phyloP scores from a whole-genome alignment of 805 yeast genomes.

The Middelhovenomyces tepae region DNA sequence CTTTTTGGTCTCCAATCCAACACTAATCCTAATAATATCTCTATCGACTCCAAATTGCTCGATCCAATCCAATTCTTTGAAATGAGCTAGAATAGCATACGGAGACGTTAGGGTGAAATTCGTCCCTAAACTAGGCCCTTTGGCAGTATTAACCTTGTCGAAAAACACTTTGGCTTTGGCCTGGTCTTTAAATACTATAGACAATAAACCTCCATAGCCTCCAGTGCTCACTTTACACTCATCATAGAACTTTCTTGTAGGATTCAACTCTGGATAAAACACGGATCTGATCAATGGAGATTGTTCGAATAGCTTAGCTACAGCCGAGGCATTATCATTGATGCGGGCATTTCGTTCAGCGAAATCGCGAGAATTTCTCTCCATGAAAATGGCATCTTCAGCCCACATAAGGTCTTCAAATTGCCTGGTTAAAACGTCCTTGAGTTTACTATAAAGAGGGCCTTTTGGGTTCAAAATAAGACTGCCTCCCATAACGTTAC shows the following conservation, averaged over 20 bases:
- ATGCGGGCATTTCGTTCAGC: conserved; percentile 44
- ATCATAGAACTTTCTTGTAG: conserved; percentile 60
- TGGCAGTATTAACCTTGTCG: conserved; percentile 58
- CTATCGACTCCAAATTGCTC: conserved; percentile 77
- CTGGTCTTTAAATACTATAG: conserved; percentile 58
- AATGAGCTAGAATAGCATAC: conserved; percentile 80
- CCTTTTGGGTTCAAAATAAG: conserved; percentile 67
- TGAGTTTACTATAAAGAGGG: conserved; percentile 39
- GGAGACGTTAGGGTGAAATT: conserved; percentile 87
- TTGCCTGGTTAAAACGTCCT: conserved; percentile 42
- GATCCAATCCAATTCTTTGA: conserved; percentile 68
- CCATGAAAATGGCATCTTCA: conserved; percentile 87
- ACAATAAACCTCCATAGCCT: conserved; percentile 84
- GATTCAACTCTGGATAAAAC: conserved; percentile 57
- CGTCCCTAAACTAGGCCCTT: conserved; percentile 89
- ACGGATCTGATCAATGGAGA: conserved; percentile 48
- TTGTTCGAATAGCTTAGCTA: conserved; percentile 23
- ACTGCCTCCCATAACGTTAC: conserved; percentile 93
- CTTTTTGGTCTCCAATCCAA: conserved; percentile 71
- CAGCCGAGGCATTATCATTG: conserved; percentile 32
- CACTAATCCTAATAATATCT: conserved; percentile 67
- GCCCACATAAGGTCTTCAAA: conserved; percentile 80
- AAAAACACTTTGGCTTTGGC: conserved; percentile 65
- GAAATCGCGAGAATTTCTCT: conserved; percentile 89
- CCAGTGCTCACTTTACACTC: conserved; percentile 56